Evolutionary conservation across 2,329 filamentous ascomycete genomes (phyloP).

Genomic region (Talaromyces sp.): DNA sequence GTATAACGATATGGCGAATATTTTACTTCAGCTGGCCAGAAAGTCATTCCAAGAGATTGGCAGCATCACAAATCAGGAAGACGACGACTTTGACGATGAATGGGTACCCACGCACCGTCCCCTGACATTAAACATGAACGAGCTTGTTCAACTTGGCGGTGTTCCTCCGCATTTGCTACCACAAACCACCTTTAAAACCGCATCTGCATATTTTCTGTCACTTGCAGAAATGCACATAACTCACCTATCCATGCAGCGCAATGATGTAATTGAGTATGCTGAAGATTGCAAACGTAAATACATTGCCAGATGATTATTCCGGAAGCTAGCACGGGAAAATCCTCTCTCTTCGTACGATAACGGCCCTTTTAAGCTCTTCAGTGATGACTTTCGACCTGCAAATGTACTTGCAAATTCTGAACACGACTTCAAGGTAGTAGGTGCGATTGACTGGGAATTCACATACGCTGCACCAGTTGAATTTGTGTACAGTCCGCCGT

Average conservation of each 20-base stretch:
- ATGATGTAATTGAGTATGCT: constrained; percentile 28
- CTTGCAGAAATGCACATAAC: constrained; percentile 40
- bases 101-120: constrained; percentile 22
- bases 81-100: neutral
- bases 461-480: too few species aligned
- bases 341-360: constrained; percentile 16
- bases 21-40: constrained; percentile 22
- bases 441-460: too few species aligned
- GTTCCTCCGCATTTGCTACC: constrained; percentile 16
- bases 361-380: constrained; percentile 20
- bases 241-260: constrained; percentile 35
- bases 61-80: constrained; percentile 8
- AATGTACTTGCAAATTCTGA: constrained; percentile 21
- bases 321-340: constrained; percentile 15
- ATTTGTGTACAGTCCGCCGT: neutral
- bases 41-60: constrained; percentile 21
- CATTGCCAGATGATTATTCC: constrained; percentile 17
- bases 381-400: constrained; percentile 22
- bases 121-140: constrained; percentile 40
- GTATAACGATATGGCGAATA: constrained; percentile 21
- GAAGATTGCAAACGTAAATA: constrained; percentile 18
- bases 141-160: constrained; percentile 23
- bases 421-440: constrained; percentile 1
- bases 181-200: constrained; percentile 19
- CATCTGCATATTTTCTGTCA: constrained; percentile 34